Conservation (phyloP, 2,329 filamentous ascomycete genomes). For the Fusarium brevicatenulatum region DNA sequence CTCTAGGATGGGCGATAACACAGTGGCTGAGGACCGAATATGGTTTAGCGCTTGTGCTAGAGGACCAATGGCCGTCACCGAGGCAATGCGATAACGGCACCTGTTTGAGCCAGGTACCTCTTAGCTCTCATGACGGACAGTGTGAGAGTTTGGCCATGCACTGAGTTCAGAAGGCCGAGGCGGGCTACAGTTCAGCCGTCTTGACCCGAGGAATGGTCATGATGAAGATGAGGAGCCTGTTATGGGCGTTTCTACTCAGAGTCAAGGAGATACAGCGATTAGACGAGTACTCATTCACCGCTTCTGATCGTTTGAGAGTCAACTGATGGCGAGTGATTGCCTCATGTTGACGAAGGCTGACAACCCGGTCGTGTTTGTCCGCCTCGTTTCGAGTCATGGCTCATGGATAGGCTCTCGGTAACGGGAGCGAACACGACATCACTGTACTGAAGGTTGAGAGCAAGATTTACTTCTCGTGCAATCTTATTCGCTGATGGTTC, state of each 20-base stretch:
- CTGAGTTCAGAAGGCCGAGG: conserved; percentile 23
- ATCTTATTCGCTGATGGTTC: not conserved
- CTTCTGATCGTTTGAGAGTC: conserved; percentile 1
- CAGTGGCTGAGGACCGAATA: conserved; percentile 41
- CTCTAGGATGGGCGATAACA: conserved; percentile 47
- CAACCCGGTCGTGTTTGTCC: conserved; percentile 28
- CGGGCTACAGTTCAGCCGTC: conserved; percentile 29
- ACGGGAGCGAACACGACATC: conserved; percentile 14
- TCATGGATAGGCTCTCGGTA: conserved; percentile 26
- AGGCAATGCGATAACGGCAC: conserved; percentile 50
- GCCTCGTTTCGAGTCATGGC: conserved; percentile 32
- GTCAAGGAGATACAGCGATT: not conserved
- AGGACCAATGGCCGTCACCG: conserved; percentile 45
- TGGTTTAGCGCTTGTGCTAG: conserved; percentile 27
- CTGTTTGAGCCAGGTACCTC: conserved; percentile 36
- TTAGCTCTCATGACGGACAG: conserved; percentile 41
- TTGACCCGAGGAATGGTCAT: conserved; percentile 17
- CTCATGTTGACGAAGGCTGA: conserved; percentile 29
- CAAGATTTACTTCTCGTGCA: not conserved
- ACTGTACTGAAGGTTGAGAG: not conserved
- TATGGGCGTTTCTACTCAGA: not conserved
- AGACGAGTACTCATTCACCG: conserved; percentile 1
- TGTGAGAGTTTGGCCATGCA: conserved; percentile 20
- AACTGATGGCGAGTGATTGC: conserved; percentile 26
- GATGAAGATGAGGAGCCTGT: conserved; percentile 1